These are phyloP conservation scores for Eucalyptus decipiens DNA, from an alignment of 345 rosid genomes.

Conservation along the genomic window DNA sequence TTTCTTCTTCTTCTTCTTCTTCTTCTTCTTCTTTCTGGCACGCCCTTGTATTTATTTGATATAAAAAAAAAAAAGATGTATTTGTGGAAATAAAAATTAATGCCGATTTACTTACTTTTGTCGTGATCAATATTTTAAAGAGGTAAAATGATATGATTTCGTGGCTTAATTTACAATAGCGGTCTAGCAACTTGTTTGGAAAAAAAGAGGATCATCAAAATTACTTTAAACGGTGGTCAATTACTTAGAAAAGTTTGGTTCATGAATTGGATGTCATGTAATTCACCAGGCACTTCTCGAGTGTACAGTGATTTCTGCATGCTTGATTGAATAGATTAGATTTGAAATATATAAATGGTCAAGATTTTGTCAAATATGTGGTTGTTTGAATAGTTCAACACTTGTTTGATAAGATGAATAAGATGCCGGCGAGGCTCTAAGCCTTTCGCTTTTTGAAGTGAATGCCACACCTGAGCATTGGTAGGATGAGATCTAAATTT, in stretches of 20 bases:
- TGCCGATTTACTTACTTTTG: background rate
- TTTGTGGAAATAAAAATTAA: background rate
- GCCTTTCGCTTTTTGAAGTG: background rate
- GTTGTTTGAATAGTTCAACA: accelerated
- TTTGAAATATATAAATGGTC: background rate
- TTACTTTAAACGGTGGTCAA: background rate
- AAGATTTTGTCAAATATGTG: background rate
- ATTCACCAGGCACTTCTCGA: background rate
- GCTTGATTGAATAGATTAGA: background rate
- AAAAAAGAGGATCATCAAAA: background rate
- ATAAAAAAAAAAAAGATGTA: background rate
- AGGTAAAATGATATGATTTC: background rate
- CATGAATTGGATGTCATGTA: background rate
- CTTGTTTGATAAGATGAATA: background rate
- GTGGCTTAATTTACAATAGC: background rate
- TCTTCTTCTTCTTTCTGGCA: background rate
- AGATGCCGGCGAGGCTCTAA: background rate
- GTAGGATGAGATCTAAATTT: background rate
- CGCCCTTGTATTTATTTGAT: background rate
- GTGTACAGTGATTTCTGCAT: accelerated
- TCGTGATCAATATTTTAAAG: background rate
- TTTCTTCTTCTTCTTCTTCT: background rate
- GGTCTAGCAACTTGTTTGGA: background rate
- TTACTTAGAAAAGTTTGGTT: background rate
- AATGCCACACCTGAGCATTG: background rate